Conservation (phyloP, 1,284 basidiomycete genomes). For the Exobasidium rhododendri region DNA sequence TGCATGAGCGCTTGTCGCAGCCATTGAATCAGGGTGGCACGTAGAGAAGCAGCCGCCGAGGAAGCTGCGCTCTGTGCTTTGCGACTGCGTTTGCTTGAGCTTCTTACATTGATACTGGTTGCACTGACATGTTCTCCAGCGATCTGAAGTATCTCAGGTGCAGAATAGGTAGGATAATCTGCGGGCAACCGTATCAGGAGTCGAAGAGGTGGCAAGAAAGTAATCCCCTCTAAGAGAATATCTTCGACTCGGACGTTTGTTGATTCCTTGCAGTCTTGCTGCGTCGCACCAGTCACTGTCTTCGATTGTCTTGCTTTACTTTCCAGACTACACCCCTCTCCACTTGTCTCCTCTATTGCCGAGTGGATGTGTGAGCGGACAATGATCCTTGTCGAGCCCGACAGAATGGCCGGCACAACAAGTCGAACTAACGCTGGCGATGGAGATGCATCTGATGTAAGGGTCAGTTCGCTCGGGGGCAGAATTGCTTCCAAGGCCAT, state of each 20-base stretch:
- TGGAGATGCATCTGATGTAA: not conserved
- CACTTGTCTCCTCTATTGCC: not conserved
- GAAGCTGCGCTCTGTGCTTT: slow-evolving; percentile 5
- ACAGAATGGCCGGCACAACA: not conserved
- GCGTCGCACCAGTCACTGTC: not conserved
- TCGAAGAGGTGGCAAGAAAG: slow-evolving; percentile 12
- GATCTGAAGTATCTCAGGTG: slow-evolving; percentile 9
- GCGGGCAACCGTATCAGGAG: slow-evolving; percentile 10
- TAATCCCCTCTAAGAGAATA: slow-evolving; percentile 1
- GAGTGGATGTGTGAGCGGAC: not conserved
- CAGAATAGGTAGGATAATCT: slow-evolving; percentile 13
- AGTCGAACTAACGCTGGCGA: not conserved
- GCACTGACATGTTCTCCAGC: not conserved
- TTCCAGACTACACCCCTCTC: not conserved
- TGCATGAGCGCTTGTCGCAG: not conserved
- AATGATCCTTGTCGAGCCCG: not conserved
- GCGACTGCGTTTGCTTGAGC: not conserved
- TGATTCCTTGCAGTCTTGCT: slow-evolving; percentile 4
- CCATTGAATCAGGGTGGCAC: slow-evolving; percentile 2
- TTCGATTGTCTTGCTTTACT: not conserved
- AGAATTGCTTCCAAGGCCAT: slow-evolving; percentile 19
- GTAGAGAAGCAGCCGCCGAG: not conserved
- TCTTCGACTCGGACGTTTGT: not conserved
- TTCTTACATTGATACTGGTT: not conserved
- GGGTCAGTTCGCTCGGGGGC: not conserved